These are phyloP conservation scores for Liriodendron chinense DNA, from an alignment of 164 flowering plant genomes.

Conservation along the genomic window DNA sequence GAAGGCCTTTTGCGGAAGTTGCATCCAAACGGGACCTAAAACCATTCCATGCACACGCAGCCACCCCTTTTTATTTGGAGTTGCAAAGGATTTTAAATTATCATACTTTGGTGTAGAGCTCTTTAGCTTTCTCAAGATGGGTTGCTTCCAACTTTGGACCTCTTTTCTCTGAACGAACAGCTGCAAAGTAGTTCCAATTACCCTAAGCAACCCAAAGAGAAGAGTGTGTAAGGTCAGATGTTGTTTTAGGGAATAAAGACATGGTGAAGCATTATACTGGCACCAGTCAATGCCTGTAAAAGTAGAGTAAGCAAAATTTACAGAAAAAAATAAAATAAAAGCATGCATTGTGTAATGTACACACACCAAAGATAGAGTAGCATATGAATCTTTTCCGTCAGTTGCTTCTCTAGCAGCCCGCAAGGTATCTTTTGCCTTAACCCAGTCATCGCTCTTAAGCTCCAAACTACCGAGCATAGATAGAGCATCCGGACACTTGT, in stretches of 20 bases:
- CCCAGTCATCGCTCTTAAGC: conserved; percentile 97
- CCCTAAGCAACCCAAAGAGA: conserved; percentile 50
- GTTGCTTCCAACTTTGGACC: conserved; percentile 93
- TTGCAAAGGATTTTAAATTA: not conserved
- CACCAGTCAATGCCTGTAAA: not conserved
- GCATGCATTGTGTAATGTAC: not conserved
- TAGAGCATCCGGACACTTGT: conserved; percentile 81
- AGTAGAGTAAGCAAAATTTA: no score
- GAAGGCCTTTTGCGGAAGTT: no score
- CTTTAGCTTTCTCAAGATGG: conserved; percentile 96
- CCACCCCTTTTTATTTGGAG: no score
- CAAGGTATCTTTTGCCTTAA: conserved; percentile 95
- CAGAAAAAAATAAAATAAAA: no score
- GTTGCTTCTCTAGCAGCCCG: conserved; percentile 84
- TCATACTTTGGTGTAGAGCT: conserved; percentile 77
- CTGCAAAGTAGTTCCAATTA: conserved; percentile 99
- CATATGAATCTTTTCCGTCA: conserved; percentile 90
- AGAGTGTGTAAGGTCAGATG: not conserved
- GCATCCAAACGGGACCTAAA: no score
- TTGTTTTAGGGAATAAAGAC: not conserved
- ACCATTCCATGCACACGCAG: no score
- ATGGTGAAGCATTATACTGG: not conserved
- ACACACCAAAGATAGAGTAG: conserved; percentile 81
- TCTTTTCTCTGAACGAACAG: conserved; percentile 84
- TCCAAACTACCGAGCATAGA: conserved; percentile 90